Evolutionary conservation across 2,329 filamentous ascomycete genomes (phyloP), one percentile per base, ranked within the genome.

Genomic region (Verticillium dahliae): DNA sequence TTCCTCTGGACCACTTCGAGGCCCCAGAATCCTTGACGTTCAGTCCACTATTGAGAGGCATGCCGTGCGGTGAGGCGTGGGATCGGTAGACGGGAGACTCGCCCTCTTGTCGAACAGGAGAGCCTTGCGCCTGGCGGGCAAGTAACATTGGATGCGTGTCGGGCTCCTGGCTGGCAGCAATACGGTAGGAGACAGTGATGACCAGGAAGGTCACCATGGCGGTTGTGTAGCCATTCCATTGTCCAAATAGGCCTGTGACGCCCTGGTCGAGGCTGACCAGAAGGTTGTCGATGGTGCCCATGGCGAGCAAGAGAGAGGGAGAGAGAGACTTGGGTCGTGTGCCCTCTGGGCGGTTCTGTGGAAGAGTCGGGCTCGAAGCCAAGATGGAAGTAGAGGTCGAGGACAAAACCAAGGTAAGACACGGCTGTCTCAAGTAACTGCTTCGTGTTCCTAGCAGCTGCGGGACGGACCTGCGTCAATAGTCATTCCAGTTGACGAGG

Each of bases 121-220:
- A 90, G 58, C 90, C 83, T 65, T 88, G 82, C 2, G 92, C 86
- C 80, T 98, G 95, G 60, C 94, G 86, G 61, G 91, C 90, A 34
- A 99, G 87, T 57, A 98, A 84, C 75, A 97, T 88, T 38, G 95
- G 94, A 75, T 98, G 95, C 5, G 90, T 90, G 78, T 99, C 95
- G 6, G 95, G 90, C 60, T 97, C 94, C 63, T 86, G 84, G 58
- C 85, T 83, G 64, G 86, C 86, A 69, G 90, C 79, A 66, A 96
- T 77, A 55, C 88, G 84, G 75, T 91, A 92, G 62, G 87, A 82
- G 61, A 94, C 75, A 69, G 92, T 83, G 60, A 82, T 79, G 63
- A 88, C 78, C 54, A 97, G 80, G 63, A 85, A 71, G 31, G 88
- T 84, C 56, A 86, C 82, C 65, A 99, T 81, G 52, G 86, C 70